Evolutionary conservation across 108 stramenopile genomes (phyloP).

Genomic region (Cyclostephanos invisitatus): DNA sequence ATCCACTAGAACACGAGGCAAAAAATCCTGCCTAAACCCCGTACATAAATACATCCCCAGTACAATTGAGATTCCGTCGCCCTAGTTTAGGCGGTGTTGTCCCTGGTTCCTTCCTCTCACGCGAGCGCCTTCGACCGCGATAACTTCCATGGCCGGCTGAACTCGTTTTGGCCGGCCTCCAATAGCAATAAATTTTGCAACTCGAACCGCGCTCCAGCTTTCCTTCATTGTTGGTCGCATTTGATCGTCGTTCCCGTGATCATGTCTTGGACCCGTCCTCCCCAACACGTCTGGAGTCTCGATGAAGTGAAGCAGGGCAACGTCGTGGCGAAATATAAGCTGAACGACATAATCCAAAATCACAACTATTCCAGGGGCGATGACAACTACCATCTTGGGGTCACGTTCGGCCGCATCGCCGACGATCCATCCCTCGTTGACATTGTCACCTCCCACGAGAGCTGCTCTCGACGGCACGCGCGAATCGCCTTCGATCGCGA

Average conservation of each 20-base stretch:
- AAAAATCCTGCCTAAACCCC: too few relatives aligned
- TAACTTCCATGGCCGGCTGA: too few relatives aligned
- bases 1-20: too few relatives aligned
- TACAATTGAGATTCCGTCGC: too few relatives aligned
- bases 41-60: too few relatives aligned
- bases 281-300: slow-evolving; percentile 31
- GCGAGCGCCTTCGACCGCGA: too few relatives aligned
- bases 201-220: too few relatives aligned
- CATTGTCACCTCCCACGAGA: slow-evolving; percentile 68
- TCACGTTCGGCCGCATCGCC: slow-evolving; percentile 68
- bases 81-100: too few relatives aligned
- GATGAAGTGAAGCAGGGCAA: slow-evolving; percentile 50
- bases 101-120: too few relatives aligned
- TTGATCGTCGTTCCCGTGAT: background rate
- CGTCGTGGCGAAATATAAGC: slow-evolving; percentile 26
- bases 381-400: slow-evolving; percentile 9
- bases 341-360: slow-evolving; percentile 16
- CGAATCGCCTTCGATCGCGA: slow-evolving; percentile 69
- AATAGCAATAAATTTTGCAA: too few relatives aligned
- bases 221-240: too few relatives aligned
- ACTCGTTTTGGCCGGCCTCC: too few relatives aligned
- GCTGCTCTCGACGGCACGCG: slow-evolving; percentile 74
- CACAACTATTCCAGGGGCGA: background rate
- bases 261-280: slow-evolving; percentile 26
- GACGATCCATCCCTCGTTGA: slow-evolving; percentile 51